Percentiles rank a stretch among this genome's conserved stretches.
Conservation (phyloP, 495 filamentous ascomycete species). For the Podospora conica region DNA sequence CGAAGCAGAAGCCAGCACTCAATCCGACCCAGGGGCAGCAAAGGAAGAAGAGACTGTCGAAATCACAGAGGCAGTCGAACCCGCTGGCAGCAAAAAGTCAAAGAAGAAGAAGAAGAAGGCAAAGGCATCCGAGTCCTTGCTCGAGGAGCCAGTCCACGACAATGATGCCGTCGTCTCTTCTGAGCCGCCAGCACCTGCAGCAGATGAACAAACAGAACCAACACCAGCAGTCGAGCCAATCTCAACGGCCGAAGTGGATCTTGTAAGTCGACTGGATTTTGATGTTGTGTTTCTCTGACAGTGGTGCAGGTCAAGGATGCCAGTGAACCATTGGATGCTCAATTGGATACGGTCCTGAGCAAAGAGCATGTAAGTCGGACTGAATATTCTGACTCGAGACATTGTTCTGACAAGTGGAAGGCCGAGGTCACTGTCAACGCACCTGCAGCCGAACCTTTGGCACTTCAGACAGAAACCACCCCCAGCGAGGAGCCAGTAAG, state of each 20-base stretch:
- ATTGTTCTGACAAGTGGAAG: background rate
- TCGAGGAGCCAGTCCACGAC: conserved; percentile 2
- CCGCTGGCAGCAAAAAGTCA: conserved; percentile 15
- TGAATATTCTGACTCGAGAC: background rate
- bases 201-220: background rate
- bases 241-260: too few species aligned
- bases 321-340: background rate
- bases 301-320: background rate
- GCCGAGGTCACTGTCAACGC: background rate
- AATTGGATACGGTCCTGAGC: background rate
- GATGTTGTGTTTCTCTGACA: too few species aligned
- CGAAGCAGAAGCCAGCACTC: background rate
- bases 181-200: background rate
- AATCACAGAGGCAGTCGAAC: background rate
- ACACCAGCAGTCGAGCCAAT: background rate
- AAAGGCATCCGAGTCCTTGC: conserved; percentile 8
- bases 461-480: background rate
- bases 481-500: background rate
- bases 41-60: conserved; percentile 8
- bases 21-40: background rate
- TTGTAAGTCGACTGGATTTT: too few species aligned
- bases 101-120: conserved; percentile 26
- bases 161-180: background rate
- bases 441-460: background rate
- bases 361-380: background rate